A percentile compares a stretch with the other conserved stretches of the same genome.
These are phyloP conservation scores for Penicillium freii DNA, from an alignment of 2,329 filamentous ascomycete genomes.

Conservation along the genomic window DNA sequence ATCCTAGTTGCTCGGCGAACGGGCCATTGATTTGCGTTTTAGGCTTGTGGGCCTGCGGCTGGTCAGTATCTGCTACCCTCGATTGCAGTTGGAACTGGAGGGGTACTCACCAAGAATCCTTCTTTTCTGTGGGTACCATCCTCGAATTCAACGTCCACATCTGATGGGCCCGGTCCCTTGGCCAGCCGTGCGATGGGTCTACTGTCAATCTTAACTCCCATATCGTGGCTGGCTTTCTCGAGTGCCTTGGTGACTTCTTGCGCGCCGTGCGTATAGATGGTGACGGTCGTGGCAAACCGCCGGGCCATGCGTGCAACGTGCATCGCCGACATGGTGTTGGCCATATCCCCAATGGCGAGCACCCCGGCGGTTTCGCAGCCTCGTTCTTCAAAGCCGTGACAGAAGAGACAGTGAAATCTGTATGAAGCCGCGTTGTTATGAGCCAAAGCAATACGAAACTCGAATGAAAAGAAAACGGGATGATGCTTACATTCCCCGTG, in stretches of 20 bases:
- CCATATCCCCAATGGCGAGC: not conserved
- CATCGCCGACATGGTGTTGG: not conserved
- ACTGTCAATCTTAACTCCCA: not conserved
- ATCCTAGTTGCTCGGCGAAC: not conserved
- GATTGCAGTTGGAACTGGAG: not conserved
- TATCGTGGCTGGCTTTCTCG: not conserved
- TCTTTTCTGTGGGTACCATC: not conserved
- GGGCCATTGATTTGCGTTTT: not conserved
- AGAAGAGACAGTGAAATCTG: not conserved
- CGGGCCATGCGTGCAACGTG: not conserved
- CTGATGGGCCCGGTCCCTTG: not conserved
- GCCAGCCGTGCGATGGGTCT: not conserved
- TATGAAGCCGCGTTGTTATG: not conserved
- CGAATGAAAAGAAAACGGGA: not conserved
- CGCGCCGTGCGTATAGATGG: not conserved
- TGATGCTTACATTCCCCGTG: not conserved
- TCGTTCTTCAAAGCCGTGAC: not conserved
- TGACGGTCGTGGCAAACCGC: not conserved
- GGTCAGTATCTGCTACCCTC: not conserved
- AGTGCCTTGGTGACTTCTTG: not conserved
- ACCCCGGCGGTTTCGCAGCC: not conserved
- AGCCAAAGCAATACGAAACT: not conserved
- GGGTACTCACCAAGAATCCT: not conserved
- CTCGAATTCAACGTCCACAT: not conserved
- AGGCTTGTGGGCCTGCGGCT: not conserved